Percentiles rank a stretch among this genome's conserved stretches.
Evolutionary conservation across 2,329 filamentous ascomycete species (phyloP).

Genomic region (Cladosporium oxysporum): DNA sequence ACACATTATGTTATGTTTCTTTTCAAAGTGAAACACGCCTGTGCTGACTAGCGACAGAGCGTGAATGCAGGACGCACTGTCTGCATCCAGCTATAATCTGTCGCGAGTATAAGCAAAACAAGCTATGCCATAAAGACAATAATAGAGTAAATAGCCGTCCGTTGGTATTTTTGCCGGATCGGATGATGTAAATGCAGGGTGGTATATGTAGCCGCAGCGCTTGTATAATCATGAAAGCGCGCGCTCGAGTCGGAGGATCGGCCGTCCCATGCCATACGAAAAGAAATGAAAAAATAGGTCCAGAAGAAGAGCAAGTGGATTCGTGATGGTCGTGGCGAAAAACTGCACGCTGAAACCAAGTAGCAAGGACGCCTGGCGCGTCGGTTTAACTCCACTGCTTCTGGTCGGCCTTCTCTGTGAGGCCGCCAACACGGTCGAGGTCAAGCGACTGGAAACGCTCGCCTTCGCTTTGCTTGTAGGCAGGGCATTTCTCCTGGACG

Average conservation of each 20-base stretch:
- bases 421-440: slow-evolving; percentile 87
- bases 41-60: slow-evolving; percentile 4
- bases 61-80: neutral
- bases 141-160: slow-evolving; percentile 12
- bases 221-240: slow-evolving; percentile 14
- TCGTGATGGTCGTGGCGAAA: slow-evolving; percentile 19
- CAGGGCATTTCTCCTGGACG: slow-evolving; percentile 75
- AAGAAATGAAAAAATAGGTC: slow-evolving; percentile 13
- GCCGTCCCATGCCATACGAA: slow-evolving; percentile 19
- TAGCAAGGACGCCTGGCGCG: slow-evolving; percentile 12
- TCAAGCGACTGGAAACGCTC: slow-evolving; percentile 87
- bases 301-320: slow-evolving; percentile 20
- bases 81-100: neutral
- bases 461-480: slow-evolving; percentile 80
- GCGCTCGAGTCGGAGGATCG: slow-evolving; percentile 9
- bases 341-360: slow-evolving; percentile 16
- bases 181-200: slow-evolving; percentile 18
- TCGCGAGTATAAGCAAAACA: neutral
- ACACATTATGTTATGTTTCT: slow-evolving; percentile 24
- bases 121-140: slow-evolving; percentile 9
- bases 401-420: slow-evolving; percentile 77
- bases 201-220: slow-evolving; percentile 15
- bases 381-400: slow-evolving; percentile 18
- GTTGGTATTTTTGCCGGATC: slow-evolving; percentile 9
- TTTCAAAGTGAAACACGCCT: slow-evolving; percentile 18